A percentile compares a stretch with the other conserved stretches of the same genome.
Evolutionary conservation across 306 rosid species (phyloP).

Genomic region (Trifolium subterraneum): DNA sequence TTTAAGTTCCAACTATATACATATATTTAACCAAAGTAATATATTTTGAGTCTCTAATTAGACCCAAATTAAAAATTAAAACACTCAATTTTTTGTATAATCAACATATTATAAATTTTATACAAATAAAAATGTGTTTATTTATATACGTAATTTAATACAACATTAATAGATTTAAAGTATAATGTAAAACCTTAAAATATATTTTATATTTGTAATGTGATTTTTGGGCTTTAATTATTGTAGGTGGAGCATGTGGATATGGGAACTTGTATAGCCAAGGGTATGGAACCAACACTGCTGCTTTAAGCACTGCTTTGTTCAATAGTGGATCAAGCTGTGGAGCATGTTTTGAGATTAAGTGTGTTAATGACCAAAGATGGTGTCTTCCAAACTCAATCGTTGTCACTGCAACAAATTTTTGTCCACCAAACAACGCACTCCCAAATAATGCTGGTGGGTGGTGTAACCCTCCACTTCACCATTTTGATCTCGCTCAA

Average conservation of each 20-base stretch:
- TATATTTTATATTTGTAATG: not conserved
- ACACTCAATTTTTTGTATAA: too few species aligned
- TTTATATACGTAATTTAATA: not conserved
- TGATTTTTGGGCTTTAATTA: not conserved
- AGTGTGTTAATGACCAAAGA: constrained; percentile 57
- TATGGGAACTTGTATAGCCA: constrained; percentile 78
- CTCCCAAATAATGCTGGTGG: constrained; percentile 78
- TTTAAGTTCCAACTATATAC: too few species aligned
- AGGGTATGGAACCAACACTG: constrained; percentile 77
- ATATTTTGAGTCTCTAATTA: too few species aligned
- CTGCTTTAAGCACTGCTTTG: constrained; percentile 78
- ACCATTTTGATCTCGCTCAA: constrained; percentile 81
- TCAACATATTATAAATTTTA: too few species aligned
- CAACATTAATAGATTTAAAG: not conserved
- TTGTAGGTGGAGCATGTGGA: constrained; percentile 83
- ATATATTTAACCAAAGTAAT: too few species aligned
- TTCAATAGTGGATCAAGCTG: constrained; percentile 78
- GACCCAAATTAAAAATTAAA: too few species aligned
- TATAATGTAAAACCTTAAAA: not conserved
- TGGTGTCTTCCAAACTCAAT: constrained; percentile 71
- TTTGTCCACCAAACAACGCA: constrained; percentile 81
- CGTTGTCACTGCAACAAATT: constrained; percentile 76
- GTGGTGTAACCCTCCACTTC: constrained; percentile 89
- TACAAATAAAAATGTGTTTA: too few species aligned
- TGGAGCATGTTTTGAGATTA: constrained; percentile 80